Conservation (phyloP, 2,329 filamentous ascomycete species). For the Xylaria sp. region DNA sequence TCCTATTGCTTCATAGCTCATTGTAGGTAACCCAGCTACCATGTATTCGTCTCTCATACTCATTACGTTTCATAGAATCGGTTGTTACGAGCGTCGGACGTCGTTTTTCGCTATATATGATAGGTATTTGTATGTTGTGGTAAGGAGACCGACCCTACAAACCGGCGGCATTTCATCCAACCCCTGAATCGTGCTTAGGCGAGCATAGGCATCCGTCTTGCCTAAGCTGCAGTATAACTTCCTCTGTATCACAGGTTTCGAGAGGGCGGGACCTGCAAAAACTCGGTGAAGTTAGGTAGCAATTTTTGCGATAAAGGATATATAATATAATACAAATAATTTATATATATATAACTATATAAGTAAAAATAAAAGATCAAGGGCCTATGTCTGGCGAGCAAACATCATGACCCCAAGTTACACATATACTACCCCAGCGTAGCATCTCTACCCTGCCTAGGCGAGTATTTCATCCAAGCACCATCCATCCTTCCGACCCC, state of each 20-base stretch:
- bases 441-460: conserved; percentile 21
- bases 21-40: neutral
- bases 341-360: neutral
- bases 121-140: neutral
- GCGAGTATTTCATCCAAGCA: conserved; percentile 1
- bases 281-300: conserved; percentile 28
- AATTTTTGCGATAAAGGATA: neutral
- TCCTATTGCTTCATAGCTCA: neutral
- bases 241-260: conserved; percentile 22
- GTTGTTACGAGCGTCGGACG: neutral
- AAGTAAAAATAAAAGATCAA: neutral
- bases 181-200: conserved; percentile 40
- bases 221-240: conserved; percentile 30
- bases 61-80: neutral
- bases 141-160: neutral
- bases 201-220: conserved; percentile 20
- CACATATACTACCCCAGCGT: conserved; percentile 30
- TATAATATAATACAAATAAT: neutral
- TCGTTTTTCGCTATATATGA: neutral
- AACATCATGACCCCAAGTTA: conserved; percentile 31
- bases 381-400: conserved; percentile 1
- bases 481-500: conserved; percentile 7
- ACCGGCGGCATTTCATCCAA: conserved; percentile 16
- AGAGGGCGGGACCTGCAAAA: conserved; percentile 17
- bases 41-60: neutral